Evolutionary conservation across 2,329 filamentous ascomycete genomes (phyloP).

Genomic region (Aspergillus vadensis): DNA sequence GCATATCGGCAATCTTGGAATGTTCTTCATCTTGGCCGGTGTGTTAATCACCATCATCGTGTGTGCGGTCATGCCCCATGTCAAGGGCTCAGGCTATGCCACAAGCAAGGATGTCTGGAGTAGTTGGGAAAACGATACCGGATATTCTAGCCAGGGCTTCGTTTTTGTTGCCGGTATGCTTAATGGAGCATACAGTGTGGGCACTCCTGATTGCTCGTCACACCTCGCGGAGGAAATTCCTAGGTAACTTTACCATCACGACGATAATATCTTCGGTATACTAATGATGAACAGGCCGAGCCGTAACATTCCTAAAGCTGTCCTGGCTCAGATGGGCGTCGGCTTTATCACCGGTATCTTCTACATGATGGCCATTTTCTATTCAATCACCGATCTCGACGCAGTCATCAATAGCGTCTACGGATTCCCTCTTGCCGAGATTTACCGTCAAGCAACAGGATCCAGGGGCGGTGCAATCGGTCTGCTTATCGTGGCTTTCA

Average conservation of each 20-base stretch:
- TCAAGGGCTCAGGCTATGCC: constrained; percentile 47
- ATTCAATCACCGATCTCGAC: constrained; percentile 48
- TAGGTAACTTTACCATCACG: constrained; percentile 24
- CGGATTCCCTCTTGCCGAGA: constrained; percentile 51
- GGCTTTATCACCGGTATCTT: constrained; percentile 52
- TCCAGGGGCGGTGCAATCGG: constrained; percentile 56
- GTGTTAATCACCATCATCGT: constrained; percentile 58
- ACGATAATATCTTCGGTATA: background rate
- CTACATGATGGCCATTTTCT: constrained; percentile 55
- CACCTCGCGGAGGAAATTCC: constrained; percentile 68
- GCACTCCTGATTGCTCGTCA: constrained; percentile 65
- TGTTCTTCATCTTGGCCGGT: constrained; percentile 58
- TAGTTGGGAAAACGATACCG: constrained; percentile 54
- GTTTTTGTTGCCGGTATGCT: constrained; percentile 67
- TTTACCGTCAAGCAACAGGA: constrained; percentile 53
- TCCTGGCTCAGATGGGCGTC: constrained; percentile 51
- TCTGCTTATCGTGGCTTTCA: constrained; percentile 59
- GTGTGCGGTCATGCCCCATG: constrained; percentile 56
- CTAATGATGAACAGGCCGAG: constrained; percentile 31
- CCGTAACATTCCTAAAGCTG: constrained; percentile 53
- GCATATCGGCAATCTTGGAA: constrained; percentile 57
- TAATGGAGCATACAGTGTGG: constrained; percentile 70
- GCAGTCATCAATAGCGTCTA: constrained; percentile 29
- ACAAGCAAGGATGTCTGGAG: constrained; percentile 58
- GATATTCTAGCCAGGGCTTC: constrained; percentile 56